phyloP scores from a whole-genome alignment of 2,329 filamentous ascomycete species.

The Claviceps purpurea region DNA sequence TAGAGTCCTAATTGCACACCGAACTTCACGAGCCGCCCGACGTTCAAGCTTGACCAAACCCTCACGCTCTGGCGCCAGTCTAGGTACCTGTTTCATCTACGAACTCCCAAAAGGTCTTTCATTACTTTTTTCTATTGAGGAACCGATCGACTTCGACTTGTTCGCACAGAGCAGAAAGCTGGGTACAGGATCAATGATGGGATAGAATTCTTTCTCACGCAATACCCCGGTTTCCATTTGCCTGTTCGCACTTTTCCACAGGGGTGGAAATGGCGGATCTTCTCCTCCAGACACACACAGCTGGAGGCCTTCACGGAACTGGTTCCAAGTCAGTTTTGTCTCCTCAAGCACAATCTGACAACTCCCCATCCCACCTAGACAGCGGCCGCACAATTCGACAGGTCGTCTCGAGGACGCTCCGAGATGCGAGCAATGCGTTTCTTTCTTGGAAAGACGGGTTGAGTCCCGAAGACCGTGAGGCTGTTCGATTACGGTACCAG shows the following conservation, averaged over 20 bases:
- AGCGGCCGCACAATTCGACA: not conserved
- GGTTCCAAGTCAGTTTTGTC: not conserved
- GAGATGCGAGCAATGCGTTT: conserved; percentile 25
- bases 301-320: not conserved
- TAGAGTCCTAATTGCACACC: not conserved
- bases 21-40: not conserved
- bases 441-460: conserved; percentile 40
- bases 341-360: not conserved
- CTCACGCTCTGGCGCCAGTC: not conserved
- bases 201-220: not conserved
- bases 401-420: conserved; percentile 3
- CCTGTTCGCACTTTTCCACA: not conserved
- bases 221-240: not conserved
- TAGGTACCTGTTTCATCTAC: no score
- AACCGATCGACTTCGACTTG: not conserved
- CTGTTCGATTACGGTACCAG: conserved; percentile 36
- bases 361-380: not conserved
- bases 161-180: not conserved
- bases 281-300: conserved; percentile 1
- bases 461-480: conserved; percentile 34
- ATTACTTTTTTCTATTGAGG: not conserved
- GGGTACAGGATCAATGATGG: not conserved
- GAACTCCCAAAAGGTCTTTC: not conserved
- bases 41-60: no score
- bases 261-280: conserved; percentile 4